phyloP scores from a whole-genome alignment of 306 rosid species.

The Quercus glauca region DNA sequence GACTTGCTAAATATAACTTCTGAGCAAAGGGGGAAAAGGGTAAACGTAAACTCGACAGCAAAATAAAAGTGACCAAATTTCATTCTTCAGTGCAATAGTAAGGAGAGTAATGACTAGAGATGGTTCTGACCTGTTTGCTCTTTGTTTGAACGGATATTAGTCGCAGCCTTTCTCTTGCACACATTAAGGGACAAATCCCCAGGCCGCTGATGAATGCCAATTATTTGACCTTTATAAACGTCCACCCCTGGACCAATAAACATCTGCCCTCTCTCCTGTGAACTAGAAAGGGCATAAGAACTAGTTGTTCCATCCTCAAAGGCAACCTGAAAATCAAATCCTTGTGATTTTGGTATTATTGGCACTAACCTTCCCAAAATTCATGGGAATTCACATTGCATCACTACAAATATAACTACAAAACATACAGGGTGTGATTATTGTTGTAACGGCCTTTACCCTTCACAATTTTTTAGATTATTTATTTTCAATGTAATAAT shows the following conservation, averaged over 20 bases:
- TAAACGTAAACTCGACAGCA: not conserved
- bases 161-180: constrained; percentile 97
- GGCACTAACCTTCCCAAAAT: not conserved
- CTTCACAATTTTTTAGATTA: not conserved
- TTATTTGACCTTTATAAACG: constrained; percentile 86
- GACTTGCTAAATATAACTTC: not conserved
- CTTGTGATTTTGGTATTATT: not conserved
- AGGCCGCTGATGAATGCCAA: constrained; percentile 96
- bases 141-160: constrained; percentile 93
- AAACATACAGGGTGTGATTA: not conserved
- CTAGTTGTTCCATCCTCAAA: constrained; percentile 90
- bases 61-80: not conserved
- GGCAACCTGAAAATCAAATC: constrained; percentile 72
- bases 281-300: constrained; percentile 82
- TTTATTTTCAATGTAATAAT: not conserved
- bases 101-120: not conserved
- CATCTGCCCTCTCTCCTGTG: constrained; percentile 96
- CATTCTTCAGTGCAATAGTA: not conserved
- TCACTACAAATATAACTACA: not conserved
- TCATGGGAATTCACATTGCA: not conserved
- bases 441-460: not conserved
- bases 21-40: not conserved
- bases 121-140: constrained; percentile 74
- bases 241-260: constrained; percentile 80
- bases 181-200: constrained; percentile 92